Evolutionary conservation across 176 grass and related monocot genomes (phyloP).

Genomic region (Eragrostis nindensis): DNA sequence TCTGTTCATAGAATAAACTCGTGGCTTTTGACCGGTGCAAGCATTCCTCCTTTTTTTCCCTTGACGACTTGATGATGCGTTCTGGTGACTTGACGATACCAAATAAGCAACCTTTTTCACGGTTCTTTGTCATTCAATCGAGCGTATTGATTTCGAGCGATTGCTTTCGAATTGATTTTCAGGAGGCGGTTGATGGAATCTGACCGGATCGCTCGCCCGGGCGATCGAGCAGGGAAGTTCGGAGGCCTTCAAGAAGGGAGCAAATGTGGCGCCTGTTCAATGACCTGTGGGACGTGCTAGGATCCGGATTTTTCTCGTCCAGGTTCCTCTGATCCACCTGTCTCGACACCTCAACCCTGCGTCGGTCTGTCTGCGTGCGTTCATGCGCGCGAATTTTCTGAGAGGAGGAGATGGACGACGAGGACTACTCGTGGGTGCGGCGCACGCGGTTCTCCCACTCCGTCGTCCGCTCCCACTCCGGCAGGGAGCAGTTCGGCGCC

Average conservation of each 20-base stretch:
- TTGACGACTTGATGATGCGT: too few relatives aligned
- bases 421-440: constrained; percentile 79
- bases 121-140: not conserved
- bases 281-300: constrained; percentile 55
- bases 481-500: constrained; percentile 50
- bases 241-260: not conserved
- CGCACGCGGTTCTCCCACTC: constrained; percentile 81
- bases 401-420: constrained; percentile 57
- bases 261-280: constrained; percentile 59
- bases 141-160: constrained; percentile 15
- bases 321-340: constrained; percentile 44
- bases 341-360: not conserved
- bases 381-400: not conserved
- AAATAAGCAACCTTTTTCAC: not conserved
- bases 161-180: constrained; percentile 21
- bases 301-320: constrained; percentile 62
- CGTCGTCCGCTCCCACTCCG: constrained; percentile 55
- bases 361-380: too few relatives aligned
- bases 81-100: not conserved
- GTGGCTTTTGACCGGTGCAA: constrained; percentile 27
- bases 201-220: not conserved
- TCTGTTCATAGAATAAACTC: not conserved
- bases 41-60: not conserved
- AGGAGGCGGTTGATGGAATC: not conserved
- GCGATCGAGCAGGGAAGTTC: not conserved